Conservation (phyloP, 2,329 filamentous ascomycete species). For the Beauveria varroae region DNA sequence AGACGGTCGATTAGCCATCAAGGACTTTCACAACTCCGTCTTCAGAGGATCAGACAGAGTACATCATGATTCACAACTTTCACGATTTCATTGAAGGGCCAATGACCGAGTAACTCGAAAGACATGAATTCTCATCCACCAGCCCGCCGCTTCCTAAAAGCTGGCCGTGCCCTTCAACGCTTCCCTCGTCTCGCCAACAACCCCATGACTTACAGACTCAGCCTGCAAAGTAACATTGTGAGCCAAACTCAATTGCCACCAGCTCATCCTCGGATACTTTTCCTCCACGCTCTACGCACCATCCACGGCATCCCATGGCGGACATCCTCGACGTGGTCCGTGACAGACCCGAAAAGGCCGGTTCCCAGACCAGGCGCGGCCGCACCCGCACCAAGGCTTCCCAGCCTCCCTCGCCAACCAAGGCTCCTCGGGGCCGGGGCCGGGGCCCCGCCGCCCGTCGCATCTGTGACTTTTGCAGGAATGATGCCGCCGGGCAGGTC, state of each 20-base stretch:
- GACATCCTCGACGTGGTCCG: not conserved
- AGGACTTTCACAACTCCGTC: too few relatives aligned
- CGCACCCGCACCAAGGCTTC: not conserved
- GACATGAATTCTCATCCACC: too few relatives aligned
- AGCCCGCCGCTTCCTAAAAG: too few relatives aligned
- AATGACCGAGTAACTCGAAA: not conserved
- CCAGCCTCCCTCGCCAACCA: not conserved
- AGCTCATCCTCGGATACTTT: too few relatives aligned
- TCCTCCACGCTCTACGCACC: too few relatives aligned
- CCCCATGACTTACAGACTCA: not conserved
- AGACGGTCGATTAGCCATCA: too few relatives aligned
- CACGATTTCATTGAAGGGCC: too few relatives aligned
- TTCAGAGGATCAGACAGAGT: too few relatives aligned
- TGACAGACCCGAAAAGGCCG: not conserved
- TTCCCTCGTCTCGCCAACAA: not conserved
- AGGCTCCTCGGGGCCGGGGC: not conserved
- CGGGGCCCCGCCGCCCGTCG: not conserved
- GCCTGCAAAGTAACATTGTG: not conserved
- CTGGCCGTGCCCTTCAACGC: too few relatives aligned
- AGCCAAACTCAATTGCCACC: not conserved
- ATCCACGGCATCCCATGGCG: not conserved
- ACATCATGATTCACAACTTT: too few relatives aligned
- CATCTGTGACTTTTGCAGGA: conserved; percentile 15
- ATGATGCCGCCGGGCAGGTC: conserved; percentile 1
- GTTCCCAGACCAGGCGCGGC: not conserved